Base-by-base conservation (phyloP, 2,329 filamentous ascomycete genomes). In the Sclerotinia trifoliorum region DNA sequence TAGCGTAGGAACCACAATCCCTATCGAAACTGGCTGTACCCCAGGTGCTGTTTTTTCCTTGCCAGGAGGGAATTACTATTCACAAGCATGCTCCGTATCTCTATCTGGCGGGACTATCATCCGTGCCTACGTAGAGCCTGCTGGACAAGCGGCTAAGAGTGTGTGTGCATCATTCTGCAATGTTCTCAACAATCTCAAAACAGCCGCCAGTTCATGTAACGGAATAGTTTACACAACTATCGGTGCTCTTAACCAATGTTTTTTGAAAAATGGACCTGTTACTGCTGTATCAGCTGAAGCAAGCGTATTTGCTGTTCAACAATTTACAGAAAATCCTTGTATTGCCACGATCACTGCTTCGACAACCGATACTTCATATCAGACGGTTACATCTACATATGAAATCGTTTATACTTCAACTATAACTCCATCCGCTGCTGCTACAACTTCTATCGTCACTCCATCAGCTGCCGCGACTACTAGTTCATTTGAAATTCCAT, bases 41-140 rank as follows among this genome's bases (percentile, higher is more conserved):
- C 24, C 5, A 5, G 24, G 39, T 5, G 39, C 17, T 11, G 56
- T 29, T 11, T 60, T 19, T 42, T 60, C 56, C 17, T 7, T 60
- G 24, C 4, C 39, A 24, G 56, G 56, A 8, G 56, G 56, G 24
- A 60, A 60, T n/a, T 60, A 60, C 8, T 60, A 60, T 60, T 60
- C 56, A 11, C 39, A 60, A 17, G 39, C 26, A 46, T 60, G 56
- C 5, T 13, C 39, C 17, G 39, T 39, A 46, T 60, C 56, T 4
- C 56, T 44, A 8, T 2, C 5, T 5, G 56, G 56, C 8, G 56
- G 56, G 5, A 44, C 17, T 19, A 5, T 46, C 8, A 46, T 60
- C 26, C 56, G 56, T 21, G 56, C 56, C 56, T 60, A 60, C 21
- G 39, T 44, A 24, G 39, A 60, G 1, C 56, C 39, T 7, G 8